Evolutionary conservation across 345 rosid genomes (phyloP), one percentile per base, ranked within the genome.

Genomic region (Lepidium didymum): DNA sequence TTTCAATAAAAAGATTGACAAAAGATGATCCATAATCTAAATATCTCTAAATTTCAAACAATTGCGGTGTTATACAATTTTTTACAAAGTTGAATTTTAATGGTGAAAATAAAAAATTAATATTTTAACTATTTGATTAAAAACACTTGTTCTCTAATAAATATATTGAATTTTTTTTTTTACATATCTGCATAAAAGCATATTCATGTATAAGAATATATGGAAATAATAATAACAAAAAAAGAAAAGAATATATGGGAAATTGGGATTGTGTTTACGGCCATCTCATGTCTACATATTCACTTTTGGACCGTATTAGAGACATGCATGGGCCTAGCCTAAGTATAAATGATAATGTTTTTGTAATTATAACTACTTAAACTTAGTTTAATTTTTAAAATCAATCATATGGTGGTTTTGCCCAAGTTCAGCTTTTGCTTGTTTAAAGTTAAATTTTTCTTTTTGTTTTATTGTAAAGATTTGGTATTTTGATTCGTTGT

Each of bases 301-400:
- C 18, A 23, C 56, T 10, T 56, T 36, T 49, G 46, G 49, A 46
- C 29, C 37, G 49, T 33, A 46, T 27, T 25, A 35, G 18, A 45
- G 18, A 57, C 73, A 68, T 27, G 34, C 56, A 47, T 69, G 66
- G 50, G 66, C 41, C 58, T 47, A 58, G 66, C 58, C 66, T 58
- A 69, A 67, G 6, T 37, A 21, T 34, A 8, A 23, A 62, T 3
- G 34, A 36, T 27, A 67, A 15, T 10, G 13, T 1, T 21, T 3
- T 50, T 36, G 11, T 23, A 58, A 38, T 12, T n/a, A 38, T 12
- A 49, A 37, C 15, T 49, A 49, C 49, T 58, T 16, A 41, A 16
- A 16, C 25, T 68, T 36, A 36, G 37, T 44, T 34, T 53, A 31
- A 12, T 33, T 36, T 45, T 10, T n/a, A 19, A 56, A 56, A 14